A percentile compares a stretch with the other conserved stretches of the same genome.
Evolutionary conservation across 2,329 filamentous ascomycete species (phyloP).

Genomic region (Escovopsis sp.): DNA sequence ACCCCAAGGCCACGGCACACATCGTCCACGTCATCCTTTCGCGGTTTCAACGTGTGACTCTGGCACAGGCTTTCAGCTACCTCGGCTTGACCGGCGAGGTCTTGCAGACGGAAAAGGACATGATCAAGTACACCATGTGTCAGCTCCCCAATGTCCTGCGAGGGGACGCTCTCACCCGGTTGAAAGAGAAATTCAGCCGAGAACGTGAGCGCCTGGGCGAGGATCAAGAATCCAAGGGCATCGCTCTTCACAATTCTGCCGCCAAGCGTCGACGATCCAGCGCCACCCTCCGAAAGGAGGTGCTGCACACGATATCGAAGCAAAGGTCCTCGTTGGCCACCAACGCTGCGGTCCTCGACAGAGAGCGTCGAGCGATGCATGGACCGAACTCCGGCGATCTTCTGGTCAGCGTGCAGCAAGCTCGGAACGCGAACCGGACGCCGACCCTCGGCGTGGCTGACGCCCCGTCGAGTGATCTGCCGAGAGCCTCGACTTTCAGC

Average conservation of each 20-base stretch:
- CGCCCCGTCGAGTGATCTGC: constrained; percentile 3
- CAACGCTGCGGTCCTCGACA: constrained; percentile 24
- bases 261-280: constrained; percentile 55
- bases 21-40: constrained; percentile 97
- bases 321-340: constrained; percentile 29
- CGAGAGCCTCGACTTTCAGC: constrained; percentile 24
- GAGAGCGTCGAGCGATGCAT: constrained; percentile 27
- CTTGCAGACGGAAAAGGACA: constrained; percentile 78
- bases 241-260: constrained; percentile 77
- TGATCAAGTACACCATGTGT: constrained; percentile 84
- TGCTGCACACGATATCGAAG: constrained; percentile 49
- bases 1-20: constrained; percentile 90
- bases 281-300: constrained; percentile 65
- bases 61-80: constrained; percentile 89
- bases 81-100: constrained; percentile 86
- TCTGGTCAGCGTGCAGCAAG: constrained; percentile 60
- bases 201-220: constrained; percentile 71
- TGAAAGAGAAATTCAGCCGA: constrained; percentile 84
- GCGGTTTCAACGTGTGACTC: constrained; percentile 81
- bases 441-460: constrained; percentile 9
- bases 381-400: constrained; percentile 63
- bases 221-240: constrained; percentile 74
- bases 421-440: constrained; percentile 29
- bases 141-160: constrained; percentile 84
- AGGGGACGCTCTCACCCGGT: constrained; percentile 63